Evolutionary conservation across 2,329 filamentous ascomycete genomes (phyloP).

Genomic region (Diaporthe velutina): DNA sequence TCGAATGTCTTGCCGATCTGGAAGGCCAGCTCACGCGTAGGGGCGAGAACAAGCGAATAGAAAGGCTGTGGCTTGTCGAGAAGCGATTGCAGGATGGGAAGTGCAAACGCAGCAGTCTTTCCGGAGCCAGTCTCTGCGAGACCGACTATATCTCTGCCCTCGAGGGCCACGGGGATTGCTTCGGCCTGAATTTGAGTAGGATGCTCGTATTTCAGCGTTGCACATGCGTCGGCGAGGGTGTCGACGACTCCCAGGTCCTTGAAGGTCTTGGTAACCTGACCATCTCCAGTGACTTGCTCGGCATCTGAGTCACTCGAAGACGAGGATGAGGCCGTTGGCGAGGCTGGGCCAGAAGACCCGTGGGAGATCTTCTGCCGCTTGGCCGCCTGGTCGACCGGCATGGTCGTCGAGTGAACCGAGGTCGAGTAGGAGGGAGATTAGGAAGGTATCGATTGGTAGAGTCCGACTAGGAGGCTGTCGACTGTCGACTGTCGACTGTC

Average conservation of each 20-base stretch:
- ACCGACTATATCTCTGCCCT: constrained; percentile 88
- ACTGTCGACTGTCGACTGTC: too few relatives aligned
- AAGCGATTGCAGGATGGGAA: constrained; percentile 91
- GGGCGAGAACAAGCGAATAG: constrained; percentile 91
- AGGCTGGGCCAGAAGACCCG: constrained; percentile 37
- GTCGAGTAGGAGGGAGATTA: neutral
- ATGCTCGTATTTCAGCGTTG: constrained; percentile 82
- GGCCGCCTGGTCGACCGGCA: constrained; percentile 39
- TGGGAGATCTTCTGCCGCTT: constrained; percentile 59
- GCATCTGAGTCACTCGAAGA: constrained; percentile 39
- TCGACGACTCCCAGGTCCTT: constrained; percentile 86
- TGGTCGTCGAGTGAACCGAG: neutral
- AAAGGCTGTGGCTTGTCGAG: constrained; percentile 88
- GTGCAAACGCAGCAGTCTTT: constrained; percentile 94
- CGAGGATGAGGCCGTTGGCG: constrained; percentile 29
- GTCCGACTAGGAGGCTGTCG: neutral
- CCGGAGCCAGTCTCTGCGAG: constrained; percentile 95
- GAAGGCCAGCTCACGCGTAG: constrained; percentile 91
- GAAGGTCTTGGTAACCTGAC: constrained; percentile 68
- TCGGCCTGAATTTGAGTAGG: constrained; percentile 92
- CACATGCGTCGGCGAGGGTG: constrained; percentile 89
- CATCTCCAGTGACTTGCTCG: constrained; percentile 40
- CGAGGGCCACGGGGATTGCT: constrained; percentile 83
- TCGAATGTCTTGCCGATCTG: constrained; percentile 93
- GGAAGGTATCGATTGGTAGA: neutral